Evolutionary conservation across 208 protist genomes (phyloP).

Genomic region (Kentomonas sorsogonicus): DNA sequence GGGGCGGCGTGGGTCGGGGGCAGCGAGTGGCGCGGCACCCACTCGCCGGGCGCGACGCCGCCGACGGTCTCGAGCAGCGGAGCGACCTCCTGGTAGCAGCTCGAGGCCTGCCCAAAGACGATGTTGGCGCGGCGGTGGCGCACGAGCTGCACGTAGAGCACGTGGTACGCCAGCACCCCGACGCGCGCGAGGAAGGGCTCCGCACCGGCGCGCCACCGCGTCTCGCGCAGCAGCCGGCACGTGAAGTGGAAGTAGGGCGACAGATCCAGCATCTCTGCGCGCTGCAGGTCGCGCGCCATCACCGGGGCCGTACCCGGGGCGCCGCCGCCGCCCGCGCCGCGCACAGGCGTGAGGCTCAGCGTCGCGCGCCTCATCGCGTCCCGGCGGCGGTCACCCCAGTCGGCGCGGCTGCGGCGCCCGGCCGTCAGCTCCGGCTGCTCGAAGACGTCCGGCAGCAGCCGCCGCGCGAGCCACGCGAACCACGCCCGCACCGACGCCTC

Average conservation of each 20-base stretch:
- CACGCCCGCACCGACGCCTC: slow-evolving; percentile 39
- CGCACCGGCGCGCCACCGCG: slow-evolving; percentile 48
- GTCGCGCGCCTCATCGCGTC: slow-evolving; percentile 10
- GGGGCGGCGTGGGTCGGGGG: background rate
- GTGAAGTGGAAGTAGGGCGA: slow-evolving; percentile 80
- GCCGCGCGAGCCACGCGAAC: slow-evolving; percentile 55
- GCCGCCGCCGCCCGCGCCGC: background rate
- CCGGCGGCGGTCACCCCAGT: slow-evolving; percentile 23
- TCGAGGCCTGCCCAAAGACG: slow-evolving; percentile 70
- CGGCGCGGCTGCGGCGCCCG: slow-evolving; percentile 31
- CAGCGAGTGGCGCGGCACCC: background rate
- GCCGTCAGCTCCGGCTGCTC: slow-evolving; percentile 56
- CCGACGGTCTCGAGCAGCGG: slow-evolving; percentile 25
- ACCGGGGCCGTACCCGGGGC: slow-evolving; percentile 21
- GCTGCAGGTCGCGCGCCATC: slow-evolving; percentile 55
- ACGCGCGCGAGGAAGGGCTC: slow-evolving; percentile 57
- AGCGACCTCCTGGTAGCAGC: slow-evolving; percentile 67
- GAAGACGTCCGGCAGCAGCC: slow-evolving; percentile 59
- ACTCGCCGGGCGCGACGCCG: slow-evolving; percentile 20
- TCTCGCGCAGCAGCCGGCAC: slow-evolving; percentile 55
- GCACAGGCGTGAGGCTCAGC: slow-evolving; percentile 2
- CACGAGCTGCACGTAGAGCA: slow-evolving; percentile 61
- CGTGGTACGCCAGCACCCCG: slow-evolving; percentile 57
- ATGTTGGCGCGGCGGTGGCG: slow-evolving; percentile 54
- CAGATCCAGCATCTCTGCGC: slow-evolving; percentile 46